phyloP scores from a whole-genome alignment of 2,329 filamentous ascomycete species.

The Furcasterigmium sp. region DNA sequence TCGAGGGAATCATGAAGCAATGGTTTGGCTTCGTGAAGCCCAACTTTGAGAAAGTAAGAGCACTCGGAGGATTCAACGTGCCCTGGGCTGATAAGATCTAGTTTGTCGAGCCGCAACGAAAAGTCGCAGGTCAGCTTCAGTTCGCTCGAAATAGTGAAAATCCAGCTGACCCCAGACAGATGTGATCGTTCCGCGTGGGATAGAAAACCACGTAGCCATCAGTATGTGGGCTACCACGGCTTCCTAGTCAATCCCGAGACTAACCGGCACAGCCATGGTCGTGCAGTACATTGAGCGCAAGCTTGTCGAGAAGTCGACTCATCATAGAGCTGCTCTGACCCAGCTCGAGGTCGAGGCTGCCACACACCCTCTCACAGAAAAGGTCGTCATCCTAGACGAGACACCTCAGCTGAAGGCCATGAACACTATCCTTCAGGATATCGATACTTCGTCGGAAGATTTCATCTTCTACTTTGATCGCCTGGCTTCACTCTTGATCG shows the following conservation, averaged over 20 bases:
- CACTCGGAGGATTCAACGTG: background rate
- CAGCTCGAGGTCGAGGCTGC: constrained; percentile 69
- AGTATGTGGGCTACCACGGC: constrained; percentile 34
- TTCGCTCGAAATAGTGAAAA: background rate
- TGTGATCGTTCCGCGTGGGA: constrained; percentile 89
- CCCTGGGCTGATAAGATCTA: background rate
- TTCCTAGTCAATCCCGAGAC: constrained; percentile 18
- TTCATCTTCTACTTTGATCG: constrained; percentile 98
- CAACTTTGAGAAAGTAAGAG: constrained; percentile 72
- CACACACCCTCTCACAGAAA: constrained; percentile 66
- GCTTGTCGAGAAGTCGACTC: constrained; percentile 76
- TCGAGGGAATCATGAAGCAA: constrained; percentile 95
- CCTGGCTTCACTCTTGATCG: constrained; percentile 76
- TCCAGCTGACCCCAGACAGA: constrained; percentile 40
- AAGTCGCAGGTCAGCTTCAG: constrained; percentile 61
- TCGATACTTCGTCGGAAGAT: constrained; percentile 74
- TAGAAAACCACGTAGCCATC: constrained; percentile 92
- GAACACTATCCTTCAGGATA: constrained; percentile 84
- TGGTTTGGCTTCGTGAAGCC: constrained; percentile 97
- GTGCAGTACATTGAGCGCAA: constrained; percentile 88
- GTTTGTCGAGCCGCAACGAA: constrained; percentile 87
- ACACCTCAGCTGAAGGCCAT: constrained; percentile 81
- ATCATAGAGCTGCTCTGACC: constrained; percentile 74
- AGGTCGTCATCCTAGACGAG: constrained; percentile 68
- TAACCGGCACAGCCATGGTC: constrained; percentile 65